A percentile compares a stretch with the other conserved stretches of the same genome.
Conservation (phyloP, 2,329 filamentous ascomycete genomes). For the Hypoxylon sp. region DNA sequence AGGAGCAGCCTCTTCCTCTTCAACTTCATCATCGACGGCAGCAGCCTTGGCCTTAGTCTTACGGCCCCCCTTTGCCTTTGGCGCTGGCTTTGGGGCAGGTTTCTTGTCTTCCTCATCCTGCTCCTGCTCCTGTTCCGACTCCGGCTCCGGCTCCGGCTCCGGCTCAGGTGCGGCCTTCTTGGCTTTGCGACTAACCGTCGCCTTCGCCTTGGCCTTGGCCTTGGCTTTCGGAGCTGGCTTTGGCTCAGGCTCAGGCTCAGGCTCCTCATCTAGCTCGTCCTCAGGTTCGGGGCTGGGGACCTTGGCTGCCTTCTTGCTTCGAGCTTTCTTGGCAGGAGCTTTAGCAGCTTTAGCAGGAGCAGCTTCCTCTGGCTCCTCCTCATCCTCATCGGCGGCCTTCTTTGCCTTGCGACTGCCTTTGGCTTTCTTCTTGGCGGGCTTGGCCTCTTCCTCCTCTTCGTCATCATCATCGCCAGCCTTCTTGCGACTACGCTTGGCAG, state of each 20-base stretch:
- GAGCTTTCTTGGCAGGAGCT: slow-evolving; percentile 45
- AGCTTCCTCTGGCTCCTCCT: slow-evolving; percentile 41
- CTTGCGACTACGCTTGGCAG: slow-evolving; percentile 56
- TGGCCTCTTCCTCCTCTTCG: slow-evolving; percentile 52
- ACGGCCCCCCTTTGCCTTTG: slow-evolving; percentile 52
- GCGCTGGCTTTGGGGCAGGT: slow-evolving; percentile 51
- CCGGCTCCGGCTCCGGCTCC: slow-evolving; percentile 37
- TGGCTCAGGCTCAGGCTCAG: slow-evolving; percentile 49
- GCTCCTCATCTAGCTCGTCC: slow-evolving; percentile 49
- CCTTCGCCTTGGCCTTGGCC: slow-evolving; percentile 40
- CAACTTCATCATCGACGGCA: slow-evolving; percentile 41
- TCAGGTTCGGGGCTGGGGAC: slow-evolving; percentile 48
- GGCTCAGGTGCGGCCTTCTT: slow-evolving; percentile 34
- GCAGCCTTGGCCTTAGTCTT: slow-evolving; percentile 48
- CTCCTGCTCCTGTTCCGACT: slow-evolving; percentile 42
- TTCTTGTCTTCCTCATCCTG: slow-evolving; percentile 41
- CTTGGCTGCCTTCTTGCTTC: slow-evolving; percentile 52
- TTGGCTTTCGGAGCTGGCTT: slow-evolving; percentile 51
- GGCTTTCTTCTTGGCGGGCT: slow-evolving; percentile 59
- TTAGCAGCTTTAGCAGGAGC: slow-evolving; percentile 37
- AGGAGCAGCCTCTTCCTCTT: slow-evolving; percentile 42
- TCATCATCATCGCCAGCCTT: slow-evolving; percentile 49
- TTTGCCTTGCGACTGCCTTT: slow-evolving; percentile 51
- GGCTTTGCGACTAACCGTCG: slow-evolving; percentile 46
- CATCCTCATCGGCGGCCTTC: slow-evolving; percentile 50